Evolutionary conservation across 1,139 yeast species (phyloP).

Genomic region (Pichia sp.): DNA sequence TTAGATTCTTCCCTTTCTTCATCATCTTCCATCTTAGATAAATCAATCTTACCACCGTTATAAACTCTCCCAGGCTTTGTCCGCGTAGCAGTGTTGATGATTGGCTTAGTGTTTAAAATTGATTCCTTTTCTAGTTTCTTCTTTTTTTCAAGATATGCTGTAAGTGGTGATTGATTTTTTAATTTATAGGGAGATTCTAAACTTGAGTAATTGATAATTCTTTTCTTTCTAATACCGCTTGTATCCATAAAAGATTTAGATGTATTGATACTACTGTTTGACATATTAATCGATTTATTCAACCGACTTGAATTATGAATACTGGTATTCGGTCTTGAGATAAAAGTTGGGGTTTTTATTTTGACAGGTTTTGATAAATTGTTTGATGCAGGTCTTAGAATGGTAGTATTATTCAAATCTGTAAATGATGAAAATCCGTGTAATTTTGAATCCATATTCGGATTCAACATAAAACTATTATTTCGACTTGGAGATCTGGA

Average conservation of each 20-base stretch:
- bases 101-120: slow-evolving; percentile 13
- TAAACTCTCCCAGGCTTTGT: slow-evolving; percentile 9
- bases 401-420: slow-evolving; percentile 14
- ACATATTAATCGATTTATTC: neutral
- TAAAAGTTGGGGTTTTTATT: slow-evolving; percentile 22
- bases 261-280: slow-evolving; percentile 6
- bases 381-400: slow-evolving; percentile 19
- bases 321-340: slow-evolving; percentile 10
- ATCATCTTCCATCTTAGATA: slow-evolving; percentile 13
- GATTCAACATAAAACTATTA: slow-evolving; percentile 6
- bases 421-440: slow-evolving; percentile 5
- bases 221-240: slow-evolving; percentile 34
- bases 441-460: slow-evolving; percentile 7
- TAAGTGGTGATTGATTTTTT: slow-evolving; percentile 32
- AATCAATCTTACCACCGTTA: slow-evolving; percentile 20
- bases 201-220: slow-evolving; percentile 57
- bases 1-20: neutral
- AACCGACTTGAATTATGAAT: neutral
- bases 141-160: slow-evolving; percentile 29
- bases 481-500: slow-evolving; percentile 22
- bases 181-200: slow-evolving; percentile 62
- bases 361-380: slow-evolving; percentile 22
- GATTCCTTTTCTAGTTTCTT: slow-evolving; percentile 19
- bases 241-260: slow-evolving; percentile 1
- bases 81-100: neutral